Evolutionary conservation across 2,329 filamentous ascomycete species (phyloP).

Genomic region (Colletotrichum aenigma): DNA sequence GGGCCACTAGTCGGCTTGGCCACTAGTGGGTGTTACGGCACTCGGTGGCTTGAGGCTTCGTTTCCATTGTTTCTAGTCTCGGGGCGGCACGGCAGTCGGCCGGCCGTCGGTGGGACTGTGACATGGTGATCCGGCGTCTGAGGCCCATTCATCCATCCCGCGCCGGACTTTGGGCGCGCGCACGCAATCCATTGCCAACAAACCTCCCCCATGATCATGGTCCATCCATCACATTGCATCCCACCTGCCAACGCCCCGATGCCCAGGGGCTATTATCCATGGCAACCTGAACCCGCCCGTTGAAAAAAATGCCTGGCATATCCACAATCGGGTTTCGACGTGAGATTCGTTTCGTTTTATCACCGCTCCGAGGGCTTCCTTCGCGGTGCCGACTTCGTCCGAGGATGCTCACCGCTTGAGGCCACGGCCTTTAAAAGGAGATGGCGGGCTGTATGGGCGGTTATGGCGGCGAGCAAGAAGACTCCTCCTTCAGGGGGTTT

Average conservation of each 20-base stretch:
- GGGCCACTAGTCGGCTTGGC: conserved; percentile 13
- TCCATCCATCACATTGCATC: not conserved
- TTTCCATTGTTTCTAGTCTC: not conserved
- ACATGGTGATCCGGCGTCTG: not conserved
- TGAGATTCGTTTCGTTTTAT: not conserved
- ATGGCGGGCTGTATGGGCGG: not conserved
- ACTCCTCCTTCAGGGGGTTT: not conserved
- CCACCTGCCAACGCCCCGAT: not conserved
- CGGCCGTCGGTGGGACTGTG: conserved; percentile 4
- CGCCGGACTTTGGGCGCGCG: not conserved
- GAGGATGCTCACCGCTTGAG: not conserved
- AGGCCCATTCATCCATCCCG: not conserved
- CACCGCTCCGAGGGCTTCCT: not conserved
- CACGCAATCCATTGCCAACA: not conserved
- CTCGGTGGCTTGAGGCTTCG: not conserved
- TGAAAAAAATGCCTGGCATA: not conserved
- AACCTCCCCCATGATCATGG: not conserved
- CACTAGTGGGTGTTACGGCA: conserved; percentile 1
- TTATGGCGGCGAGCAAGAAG: not conserved
- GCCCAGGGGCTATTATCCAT: not conserved
- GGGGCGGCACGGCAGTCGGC: conserved; percentile 17
- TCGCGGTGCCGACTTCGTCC: not conserved
- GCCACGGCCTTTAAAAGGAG: not conserved
- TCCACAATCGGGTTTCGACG: conserved; percentile 4
- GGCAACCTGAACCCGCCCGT: not conserved